These are phyloP conservation scores for Blastomyces silverae DNA, from an alignment of 2,329 filamentous ascomycete genomes.

Conservation along the genomic window DNA sequence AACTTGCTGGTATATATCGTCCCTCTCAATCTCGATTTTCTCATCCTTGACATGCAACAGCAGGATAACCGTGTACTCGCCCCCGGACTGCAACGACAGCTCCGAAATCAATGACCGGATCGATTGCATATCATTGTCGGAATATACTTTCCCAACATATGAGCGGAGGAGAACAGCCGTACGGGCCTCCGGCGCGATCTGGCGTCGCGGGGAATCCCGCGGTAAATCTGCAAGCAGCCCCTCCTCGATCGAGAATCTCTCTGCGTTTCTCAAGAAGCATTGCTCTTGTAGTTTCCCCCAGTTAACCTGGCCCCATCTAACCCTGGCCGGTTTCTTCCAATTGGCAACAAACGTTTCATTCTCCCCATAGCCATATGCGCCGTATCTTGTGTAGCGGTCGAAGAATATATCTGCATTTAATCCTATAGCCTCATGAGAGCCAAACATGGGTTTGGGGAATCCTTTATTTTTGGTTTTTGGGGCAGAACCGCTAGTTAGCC, in stretches of 20 bases:
- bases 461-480: slow-evolving; percentile 22
- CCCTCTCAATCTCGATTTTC: slow-evolving; percentile 68
- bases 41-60: slow-evolving; percentile 78
- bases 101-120: slow-evolving; percentile 79
- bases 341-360: slow-evolving; percentile 25
- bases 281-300: slow-evolving; percentile 65
- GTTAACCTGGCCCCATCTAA: slow-evolving; percentile 55
- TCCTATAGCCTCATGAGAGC: slow-evolving; percentile 54
- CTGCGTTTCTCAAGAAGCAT: slow-evolving; percentile 60
- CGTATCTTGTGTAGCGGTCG: slow-evolving; percentile 62
- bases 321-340: slow-evolving; percentile 25
- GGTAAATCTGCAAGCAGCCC: slow-evolving; percentile 19
- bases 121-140: slow-evolving; percentile 72
- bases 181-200: slow-evolving; percentile 43
- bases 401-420: slow-evolving; percentile 60
- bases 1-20: slow-evolving; percentile 55
- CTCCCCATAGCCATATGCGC: slow-evolving; percentile 44
- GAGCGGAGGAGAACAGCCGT: slow-evolving; percentile 76
- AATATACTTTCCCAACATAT: slow-evolving; percentile 74
- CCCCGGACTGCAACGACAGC: slow-evolving; percentile 70
- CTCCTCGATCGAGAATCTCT: slow-evolving; percentile 48
- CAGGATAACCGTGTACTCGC: slow-evolving; percentile 79
- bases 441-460: slow-evolving; percentile 58
- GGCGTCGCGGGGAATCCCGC: slow-evolving; percentile 13
- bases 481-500: background rate